Percentiles rank a stretch among this genome's conserved stretches.
These are phyloP conservation scores for Letharia lupina DNA, from an alignment of 495 filamentous ascomycete genomes.

Conservation along the genomic window DNA sequence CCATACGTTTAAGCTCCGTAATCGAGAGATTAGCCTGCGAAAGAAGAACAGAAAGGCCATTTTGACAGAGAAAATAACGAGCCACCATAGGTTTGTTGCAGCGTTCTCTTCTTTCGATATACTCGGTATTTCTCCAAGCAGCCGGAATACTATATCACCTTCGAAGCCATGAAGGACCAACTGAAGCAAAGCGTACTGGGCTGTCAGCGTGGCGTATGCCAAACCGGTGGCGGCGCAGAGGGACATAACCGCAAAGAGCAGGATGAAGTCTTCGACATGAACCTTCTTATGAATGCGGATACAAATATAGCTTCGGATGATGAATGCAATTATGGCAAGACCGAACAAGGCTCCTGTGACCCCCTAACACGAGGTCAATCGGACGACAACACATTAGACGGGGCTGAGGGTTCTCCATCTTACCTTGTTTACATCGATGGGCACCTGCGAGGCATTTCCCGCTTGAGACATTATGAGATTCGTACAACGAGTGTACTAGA, in stretches of 20 bases:
- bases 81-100: constrained; percentile 7
- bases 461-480: not conserved
- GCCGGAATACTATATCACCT: not conserved
- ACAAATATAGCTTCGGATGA: constrained; percentile 14
- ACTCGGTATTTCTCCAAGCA: not conserved
- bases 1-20: constrained; percentile 17
- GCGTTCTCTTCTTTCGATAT: constrained; percentile 12
- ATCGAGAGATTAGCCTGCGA: constrained; percentile 19
- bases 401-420: not conserved
- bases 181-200: constrained; percentile 6
- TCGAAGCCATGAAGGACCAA: constrained; percentile 3
- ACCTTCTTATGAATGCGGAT: constrained; percentile 10
- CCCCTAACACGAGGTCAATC: constrained; percentile 7
- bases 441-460: constrained; percentile 22
- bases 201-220: constrained; percentile 6
- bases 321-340: constrained; percentile 15
- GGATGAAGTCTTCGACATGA: constrained; percentile 11
- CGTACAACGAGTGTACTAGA: not conserved
- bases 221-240: constrained; percentile 16
- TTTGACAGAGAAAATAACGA: constrained; percentile 18
- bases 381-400: not conserved
- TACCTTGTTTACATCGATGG: constrained; percentile 6
- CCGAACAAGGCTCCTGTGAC: constrained; percentile 16
- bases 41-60: constrained; percentile 18
- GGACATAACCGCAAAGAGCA: constrained; percentile 11